Evolutionary conservation across 129 eudicot genomes (phyloP), one percentile per base, ranked within the genome.

Genomic region (Centaurea solstitialis): DNA sequence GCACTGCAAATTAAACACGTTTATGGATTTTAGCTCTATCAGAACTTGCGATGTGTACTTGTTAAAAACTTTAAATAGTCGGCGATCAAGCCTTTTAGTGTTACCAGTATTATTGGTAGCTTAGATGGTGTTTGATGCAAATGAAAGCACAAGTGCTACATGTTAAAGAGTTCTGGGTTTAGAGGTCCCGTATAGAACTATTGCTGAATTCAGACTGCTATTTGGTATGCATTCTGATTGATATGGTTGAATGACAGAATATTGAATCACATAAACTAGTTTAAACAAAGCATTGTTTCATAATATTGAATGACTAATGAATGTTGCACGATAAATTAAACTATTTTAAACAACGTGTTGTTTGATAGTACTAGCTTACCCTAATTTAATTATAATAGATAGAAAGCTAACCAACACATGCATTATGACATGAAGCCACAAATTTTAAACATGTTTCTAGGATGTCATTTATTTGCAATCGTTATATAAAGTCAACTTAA

Each of bases 91-190:
- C 62, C 62, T 53, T 53, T 18, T 20, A 62, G 20, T 62, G 68
- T 62, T 50, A 62, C 68, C 28, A 62, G 68, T 62, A 20, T 20
- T 21, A 62, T 62, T 62, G 68, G 24, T 62, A 62, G 68, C 68
- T 62, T 62, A 62, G 68, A n/a, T 62, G 68, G 23, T 62, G 68
- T 62, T 62, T 62, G 68, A 62, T 62, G 68, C 22, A 62, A 64
- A 64, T 64, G 68, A 64, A 64, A 20, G 5, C 12, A 57, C 65
- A 21, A 64, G 30, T 64, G 68, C 68, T 64, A 20, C 26, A 64
- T 64, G 30, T 64, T 64, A 20, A 64, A n/a, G 68, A 64, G 68
- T 64, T 64, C 12, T 9, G 68, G 9, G 65, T 64, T 21, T 64
- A 64, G 68, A 64, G 30, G 68, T 22, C 21, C 9, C 2, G 68